Conservation (phyloP, 768 basidiomycete genomes). For the Boletus pseudo-olivaceus region DNA sequence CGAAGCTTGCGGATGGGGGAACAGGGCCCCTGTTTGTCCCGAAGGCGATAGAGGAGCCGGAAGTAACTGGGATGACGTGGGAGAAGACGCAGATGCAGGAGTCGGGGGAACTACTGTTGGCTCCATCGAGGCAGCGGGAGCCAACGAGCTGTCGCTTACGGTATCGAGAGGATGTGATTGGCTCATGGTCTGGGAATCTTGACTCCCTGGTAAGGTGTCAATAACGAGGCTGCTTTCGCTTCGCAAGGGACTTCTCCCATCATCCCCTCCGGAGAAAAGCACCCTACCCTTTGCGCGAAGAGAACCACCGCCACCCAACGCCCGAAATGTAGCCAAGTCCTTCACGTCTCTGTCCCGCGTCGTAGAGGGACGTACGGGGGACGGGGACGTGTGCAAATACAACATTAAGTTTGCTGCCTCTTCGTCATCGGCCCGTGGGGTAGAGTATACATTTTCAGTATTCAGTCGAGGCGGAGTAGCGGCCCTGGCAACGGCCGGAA, state of each 20-base stretch:
- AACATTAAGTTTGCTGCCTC: slow-evolving; percentile 88
- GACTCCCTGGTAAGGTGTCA: slow-evolving; percentile 26
- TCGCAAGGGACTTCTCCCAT: slow-evolving; percentile 24
- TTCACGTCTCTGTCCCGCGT: slow-evolving; percentile 44
- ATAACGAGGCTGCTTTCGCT: slow-evolving; percentile 27
- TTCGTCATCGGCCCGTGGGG: slow-evolving; percentile 58
- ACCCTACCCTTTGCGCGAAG: slow-evolving; percentile 66
- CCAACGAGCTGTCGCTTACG: slow-evolving; percentile 16
- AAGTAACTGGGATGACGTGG: slow-evolving; percentile 23
- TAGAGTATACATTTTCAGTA: slow-evolving; percentile 38
- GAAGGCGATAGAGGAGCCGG: slow-evolving; percentile 26
- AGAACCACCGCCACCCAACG: slow-evolving; percentile 44
- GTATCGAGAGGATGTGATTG: slow-evolving; percentile 18
- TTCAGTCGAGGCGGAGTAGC: slow-evolving; percentile 36
- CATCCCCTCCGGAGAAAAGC: slow-evolving; percentile 53
- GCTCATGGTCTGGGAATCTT: slow-evolving; percentile 20
- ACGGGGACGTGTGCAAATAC: slow-evolving; percentile 81
- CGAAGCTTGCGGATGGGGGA: slow-evolving; percentile 30
- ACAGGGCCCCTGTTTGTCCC: slow-evolving; percentile 17
- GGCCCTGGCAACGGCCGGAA: slow-evolving; percentile 22
- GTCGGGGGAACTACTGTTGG: slow-evolving; percentile 34
- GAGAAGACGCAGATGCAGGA: slow-evolving; percentile 25
- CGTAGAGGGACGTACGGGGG: slow-evolving; percentile 61
- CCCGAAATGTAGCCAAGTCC: slow-evolving; percentile 55
- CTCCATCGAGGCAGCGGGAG: slow-evolving; percentile 27